These are phyloP conservation scores for Ceratocystis diversiconidia DNA, from an alignment of 2,329 filamentous ascomycete genomes.

Conservation along the genomic window DNA sequence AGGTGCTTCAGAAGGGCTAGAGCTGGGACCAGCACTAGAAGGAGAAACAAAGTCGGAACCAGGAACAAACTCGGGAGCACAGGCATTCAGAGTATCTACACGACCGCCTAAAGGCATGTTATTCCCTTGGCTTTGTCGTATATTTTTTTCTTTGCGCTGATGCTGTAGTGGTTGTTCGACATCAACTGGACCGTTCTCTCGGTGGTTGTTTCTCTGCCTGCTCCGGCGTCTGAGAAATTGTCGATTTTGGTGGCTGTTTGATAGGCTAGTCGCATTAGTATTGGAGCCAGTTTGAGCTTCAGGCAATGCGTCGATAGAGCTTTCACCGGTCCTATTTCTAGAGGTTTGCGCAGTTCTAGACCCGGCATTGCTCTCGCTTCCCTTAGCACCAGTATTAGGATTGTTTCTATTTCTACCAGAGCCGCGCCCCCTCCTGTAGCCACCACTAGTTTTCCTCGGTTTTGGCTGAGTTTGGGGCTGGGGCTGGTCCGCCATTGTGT, in stretches of 20 bases:
- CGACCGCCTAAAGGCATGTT: too few relatives aligned
- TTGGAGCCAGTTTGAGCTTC: not conserved
- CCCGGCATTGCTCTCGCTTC: not conserved
- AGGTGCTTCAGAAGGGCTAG: not conserved
- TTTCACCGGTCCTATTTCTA: not conserved
- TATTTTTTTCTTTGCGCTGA: not conserved
- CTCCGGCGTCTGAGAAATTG: not conserved
- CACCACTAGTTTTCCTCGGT: not conserved
- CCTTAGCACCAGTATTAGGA: not conserved
- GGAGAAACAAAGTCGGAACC: not conserved
- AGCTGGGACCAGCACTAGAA: not conserved
- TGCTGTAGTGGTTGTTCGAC: not conserved
- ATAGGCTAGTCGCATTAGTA: not conserved
- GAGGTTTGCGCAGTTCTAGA: not conserved
- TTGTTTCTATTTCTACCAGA: not conserved
- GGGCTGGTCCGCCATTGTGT: not conserved
- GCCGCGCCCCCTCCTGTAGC: not conserved
- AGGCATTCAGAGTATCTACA: not conserved
- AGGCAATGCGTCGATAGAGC: not conserved
- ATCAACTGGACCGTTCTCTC: too few relatives aligned
- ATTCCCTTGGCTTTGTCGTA: not conserved
- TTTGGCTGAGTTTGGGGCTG: not conserved
- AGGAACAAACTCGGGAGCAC: not conserved
- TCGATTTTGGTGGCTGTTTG: not conserved
- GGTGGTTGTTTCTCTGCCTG: not conserved